Percentiles rank a stretch among this genome's conserved stretches.
These are phyloP conservation scores for Trametes sanguinea DNA, from an alignment of 768 basidiomycete species.

Conservation along the genomic window DNA sequence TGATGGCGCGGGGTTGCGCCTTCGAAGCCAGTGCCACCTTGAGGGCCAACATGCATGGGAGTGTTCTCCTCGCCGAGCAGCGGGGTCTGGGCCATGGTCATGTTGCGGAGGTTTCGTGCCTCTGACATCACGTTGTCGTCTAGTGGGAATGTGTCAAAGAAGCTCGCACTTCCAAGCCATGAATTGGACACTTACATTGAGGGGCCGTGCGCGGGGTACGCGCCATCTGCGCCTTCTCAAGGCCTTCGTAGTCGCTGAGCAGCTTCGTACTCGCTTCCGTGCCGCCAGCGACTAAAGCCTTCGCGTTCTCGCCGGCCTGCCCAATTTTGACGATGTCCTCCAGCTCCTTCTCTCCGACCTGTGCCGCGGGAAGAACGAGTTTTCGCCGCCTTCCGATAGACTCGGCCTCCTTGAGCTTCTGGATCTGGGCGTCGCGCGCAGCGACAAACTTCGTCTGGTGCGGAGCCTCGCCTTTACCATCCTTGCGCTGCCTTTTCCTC, in stretches of 20 bases:
- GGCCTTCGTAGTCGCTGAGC: constrained; percentile 88
- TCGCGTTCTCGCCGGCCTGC: constrained; percentile 85
- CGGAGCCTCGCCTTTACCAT: constrained; percentile 54
- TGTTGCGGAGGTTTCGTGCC: constrained; percentile 92
- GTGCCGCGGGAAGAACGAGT: constrained; percentile 81
- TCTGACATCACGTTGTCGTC: constrained; percentile 95
- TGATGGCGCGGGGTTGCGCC: constrained; percentile 92
- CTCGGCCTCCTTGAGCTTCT: constrained; percentile 96
- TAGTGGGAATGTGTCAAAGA: constrained; percentile 35
- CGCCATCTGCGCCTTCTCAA: constrained; percentile 88
- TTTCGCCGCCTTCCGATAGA: constrained; percentile 88
- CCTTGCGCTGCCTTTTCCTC: constrained; percentile 81
- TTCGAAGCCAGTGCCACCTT: constrained; percentile 91
- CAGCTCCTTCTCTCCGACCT: constrained; percentile 91
- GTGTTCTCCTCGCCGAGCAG: constrained; percentile 98
- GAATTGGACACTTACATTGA: constrained; percentile 64
- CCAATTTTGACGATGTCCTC: constrained; percentile 99
- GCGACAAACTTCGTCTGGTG: constrained; percentile 94
- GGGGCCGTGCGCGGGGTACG: constrained; percentile 94
- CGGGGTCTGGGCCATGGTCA: constrained; percentile 91
- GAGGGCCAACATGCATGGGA: constrained; percentile 72
- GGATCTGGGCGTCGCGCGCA: constrained; percentile 97
- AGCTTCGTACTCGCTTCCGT: constrained; percentile 84
- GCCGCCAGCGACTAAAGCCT: constrained; percentile 79
- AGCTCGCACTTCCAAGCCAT: constrained; percentile 6